Conservation (phyloP, 306 rosid species). For the Purshia tridentata region DNA sequence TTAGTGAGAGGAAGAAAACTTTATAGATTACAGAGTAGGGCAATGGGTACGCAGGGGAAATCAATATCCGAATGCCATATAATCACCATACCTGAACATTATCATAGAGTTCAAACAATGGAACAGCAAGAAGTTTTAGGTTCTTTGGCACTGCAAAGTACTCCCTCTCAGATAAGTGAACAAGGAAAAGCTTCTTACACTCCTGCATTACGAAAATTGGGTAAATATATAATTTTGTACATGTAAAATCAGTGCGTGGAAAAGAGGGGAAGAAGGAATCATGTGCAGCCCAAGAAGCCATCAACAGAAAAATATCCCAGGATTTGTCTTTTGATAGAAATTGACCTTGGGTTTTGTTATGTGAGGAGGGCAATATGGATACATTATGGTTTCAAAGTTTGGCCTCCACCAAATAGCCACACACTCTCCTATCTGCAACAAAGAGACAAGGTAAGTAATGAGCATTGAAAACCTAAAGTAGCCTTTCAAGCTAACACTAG, state of each 20-base stretch:
- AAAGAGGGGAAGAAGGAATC: background rate
- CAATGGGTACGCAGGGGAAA: background rate
- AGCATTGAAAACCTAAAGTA: conserved; percentile 5
- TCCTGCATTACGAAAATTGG: conserved; percentile 50
- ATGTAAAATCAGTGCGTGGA: background rate
- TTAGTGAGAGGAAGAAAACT: background rate
- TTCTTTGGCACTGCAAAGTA: conserved; percentile 97
- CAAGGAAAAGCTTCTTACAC: conserved; percentile 91
- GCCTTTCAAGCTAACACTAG: background rate
- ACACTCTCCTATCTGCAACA: conserved; percentile 89
- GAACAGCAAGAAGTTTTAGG: conserved; percentile 94
- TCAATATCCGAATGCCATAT: background rate
- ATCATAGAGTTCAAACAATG: conserved; percentile 97
- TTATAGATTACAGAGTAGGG: background rate
- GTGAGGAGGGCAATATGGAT: conserved; percentile 99
- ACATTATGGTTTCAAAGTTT: conserved; percentile 96
- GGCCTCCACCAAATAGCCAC: conserved; percentile 99
- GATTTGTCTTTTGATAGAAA: background rate
- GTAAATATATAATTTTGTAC: background rate
- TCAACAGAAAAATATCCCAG: conserved; percentile 6
- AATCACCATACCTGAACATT: conserved; percentile 77
- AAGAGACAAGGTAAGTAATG: conserved; percentile 7
- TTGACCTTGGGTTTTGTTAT: conserved; percentile 93
- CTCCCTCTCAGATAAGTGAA: conserved; percentile 96
- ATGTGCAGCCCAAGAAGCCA: conserved; percentile 13